A percentile compares a stretch with the other conserved stretches of the same genome.
These are phyloP conservation scores for Solioccasus polychromus DNA, from an alignment of 768 basidiomycete genomes.

Conservation along the genomic window DNA sequence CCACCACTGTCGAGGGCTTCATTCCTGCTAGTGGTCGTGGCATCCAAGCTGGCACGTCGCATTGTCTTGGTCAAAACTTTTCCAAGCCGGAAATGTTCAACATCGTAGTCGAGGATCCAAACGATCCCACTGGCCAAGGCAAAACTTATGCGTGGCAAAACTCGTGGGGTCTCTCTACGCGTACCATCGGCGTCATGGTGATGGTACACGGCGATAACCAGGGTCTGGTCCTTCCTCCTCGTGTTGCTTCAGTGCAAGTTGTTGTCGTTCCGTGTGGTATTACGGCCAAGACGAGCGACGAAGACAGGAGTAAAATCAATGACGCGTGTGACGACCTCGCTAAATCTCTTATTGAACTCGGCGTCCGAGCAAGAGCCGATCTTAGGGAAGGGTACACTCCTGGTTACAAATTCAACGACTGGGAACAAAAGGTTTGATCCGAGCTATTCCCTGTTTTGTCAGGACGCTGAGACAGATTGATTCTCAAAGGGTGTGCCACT, in stretches of 20 bases:
- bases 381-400: constrained; percentile 95
- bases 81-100: constrained; percentile 96
- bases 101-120: constrained; percentile 94
- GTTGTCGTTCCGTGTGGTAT: constrained; percentile 93
- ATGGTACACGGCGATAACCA: constrained; percentile 99
- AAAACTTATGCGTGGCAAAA: constrained; percentile 96
- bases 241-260: constrained; percentile 90
- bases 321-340: constrained; percentile 77
- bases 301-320: constrained; percentile 67
- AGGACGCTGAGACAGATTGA: background rate
- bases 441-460: background rate
- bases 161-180: constrained; percentile 96
- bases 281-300: constrained; percentile 76
- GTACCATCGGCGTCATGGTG: constrained; percentile 97
- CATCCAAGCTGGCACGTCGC: constrained; percentile 97
- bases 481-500: constrained; percentile 82
- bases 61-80: constrained; percentile 98
- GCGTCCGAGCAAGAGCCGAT: constrained; percentile 85
- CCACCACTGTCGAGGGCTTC: constrained; percentile 97
- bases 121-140: constrained; percentile 57
- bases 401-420: constrained; percentile 98
- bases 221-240: constrained; percentile 94
- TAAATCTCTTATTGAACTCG: constrained; percentile 64
- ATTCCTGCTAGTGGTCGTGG: constrained; percentile 96
- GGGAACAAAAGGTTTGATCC: constrained; percentile 87